Conservation (phyloP, 1,139 yeast species). For the Suhomyces choctaworum region DNA sequence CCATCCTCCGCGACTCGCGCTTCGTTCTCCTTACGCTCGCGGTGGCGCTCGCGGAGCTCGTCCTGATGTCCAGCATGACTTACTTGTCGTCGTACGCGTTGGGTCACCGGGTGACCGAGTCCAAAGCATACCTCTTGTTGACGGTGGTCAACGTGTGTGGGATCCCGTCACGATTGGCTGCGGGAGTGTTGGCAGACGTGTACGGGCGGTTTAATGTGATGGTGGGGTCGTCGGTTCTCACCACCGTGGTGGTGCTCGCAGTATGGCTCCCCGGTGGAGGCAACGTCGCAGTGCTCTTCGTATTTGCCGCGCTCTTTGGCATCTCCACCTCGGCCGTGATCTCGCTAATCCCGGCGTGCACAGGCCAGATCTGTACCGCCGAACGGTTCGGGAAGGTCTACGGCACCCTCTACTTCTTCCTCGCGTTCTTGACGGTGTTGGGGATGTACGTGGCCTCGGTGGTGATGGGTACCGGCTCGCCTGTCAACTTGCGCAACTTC, state of each 20-base stretch:
- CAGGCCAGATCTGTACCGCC: slow-evolving; percentile 30
- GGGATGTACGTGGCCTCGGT: slow-evolving; percentile 42
- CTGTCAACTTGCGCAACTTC: slow-evolving; percentile 10
- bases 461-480: slow-evolving; percentile 18
- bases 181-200: slow-evolving; percentile 32
- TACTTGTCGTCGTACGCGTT: slow-evolving; percentile 34
- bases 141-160: slow-evolving; percentile 33
- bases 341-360: slow-evolving; percentile 34
- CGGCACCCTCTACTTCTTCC: slow-evolving; percentile 32
- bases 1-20: slow-evolving; percentile 40
- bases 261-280: slow-evolving; percentile 35
- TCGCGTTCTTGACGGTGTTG: slow-evolving; percentile 28
- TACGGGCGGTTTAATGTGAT: slow-evolving; percentile 35
- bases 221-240: slow-evolving; percentile 21
- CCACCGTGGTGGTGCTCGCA: slow-evolving; percentile 24
- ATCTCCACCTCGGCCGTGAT: slow-evolving; percentile 28
- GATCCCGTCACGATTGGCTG: slow-evolving; percentile 32
- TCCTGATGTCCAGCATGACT: slow-evolving; percentile 47
- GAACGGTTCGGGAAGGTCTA: slow-evolving; percentile 33
- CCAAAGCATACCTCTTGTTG: slow-evolving; percentile 26
- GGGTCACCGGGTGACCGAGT: slow-evolving; percentile 25
- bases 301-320: slow-evolving; percentile 32
- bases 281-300: slow-evolving; percentile 24
- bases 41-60: slow-evolving; percentile 49
- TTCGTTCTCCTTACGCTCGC: slow-evolving; percentile 43